Conservation (phyloP, 2,329 filamentous ascomycete genomes). For the Penicillium sp. region DNA sequence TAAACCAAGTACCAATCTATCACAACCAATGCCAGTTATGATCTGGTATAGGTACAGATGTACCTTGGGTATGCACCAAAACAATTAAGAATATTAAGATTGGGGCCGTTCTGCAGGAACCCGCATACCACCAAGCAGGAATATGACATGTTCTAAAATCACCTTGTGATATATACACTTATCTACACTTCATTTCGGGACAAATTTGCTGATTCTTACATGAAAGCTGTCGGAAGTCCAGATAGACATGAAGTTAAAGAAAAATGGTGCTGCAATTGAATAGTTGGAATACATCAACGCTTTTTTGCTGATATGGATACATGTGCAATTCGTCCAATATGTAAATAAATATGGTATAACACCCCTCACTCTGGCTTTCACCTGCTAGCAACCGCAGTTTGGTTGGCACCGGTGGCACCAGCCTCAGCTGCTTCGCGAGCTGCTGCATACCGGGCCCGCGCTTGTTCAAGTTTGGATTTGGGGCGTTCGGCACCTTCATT, state of each 20-base stretch:
- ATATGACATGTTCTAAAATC: background rate
- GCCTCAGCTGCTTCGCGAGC: constrained; percentile 35
- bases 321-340: constrained; percentile 5
- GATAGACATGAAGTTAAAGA: background rate
- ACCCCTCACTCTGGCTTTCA: background rate
- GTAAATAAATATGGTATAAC: background rate
- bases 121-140: background rate
- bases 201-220: too few species aligned
- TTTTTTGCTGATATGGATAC: constrained; percentile 10
- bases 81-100: background rate
- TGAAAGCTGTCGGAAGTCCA: background rate
- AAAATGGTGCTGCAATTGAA: background rate
- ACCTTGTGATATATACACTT: background rate
- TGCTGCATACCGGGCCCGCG: constrained; percentile 57
- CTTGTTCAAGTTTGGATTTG: constrained; percentile 57
- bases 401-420: constrained; percentile 10
- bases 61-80: background rate
- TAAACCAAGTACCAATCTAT: background rate
- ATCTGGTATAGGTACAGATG: background rate
- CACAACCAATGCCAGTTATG: background rate
- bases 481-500: constrained; percentile 30
- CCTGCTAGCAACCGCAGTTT: constrained; percentile 3
- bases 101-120: constrained; percentile 4
- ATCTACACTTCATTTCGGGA: too few species aligned
- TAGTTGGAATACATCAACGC: background rate